These are phyloP conservation scores for Lachancea nothofagi DNA, from an alignment of 805 yeast genomes.

Conservation along the genomic window DNA sequence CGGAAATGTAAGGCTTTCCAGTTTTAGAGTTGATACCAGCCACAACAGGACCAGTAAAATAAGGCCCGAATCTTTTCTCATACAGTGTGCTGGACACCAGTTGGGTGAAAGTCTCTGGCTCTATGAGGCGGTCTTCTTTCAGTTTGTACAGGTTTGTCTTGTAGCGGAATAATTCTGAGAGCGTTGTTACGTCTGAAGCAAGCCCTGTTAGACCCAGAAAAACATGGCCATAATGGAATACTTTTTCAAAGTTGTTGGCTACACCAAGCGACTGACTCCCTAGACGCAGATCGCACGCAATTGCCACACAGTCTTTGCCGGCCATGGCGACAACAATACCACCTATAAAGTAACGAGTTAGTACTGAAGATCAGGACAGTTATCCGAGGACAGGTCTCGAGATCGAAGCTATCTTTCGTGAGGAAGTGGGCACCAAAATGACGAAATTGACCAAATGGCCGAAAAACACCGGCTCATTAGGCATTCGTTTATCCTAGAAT, in stretches of 20 bases:
- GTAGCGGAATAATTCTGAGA: conserved; percentile 72
- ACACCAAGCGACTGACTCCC: conserved; percentile 93
- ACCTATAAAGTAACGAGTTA: conserved; percentile 38
- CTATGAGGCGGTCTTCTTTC: conserved; percentile 85
- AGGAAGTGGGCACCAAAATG: too few species aligned
- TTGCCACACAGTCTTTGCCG: conserved; percentile 97
- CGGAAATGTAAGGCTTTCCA: conserved; percentile 84
- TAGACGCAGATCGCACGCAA: conserved; percentile 89
- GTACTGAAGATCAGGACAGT: conserved; percentile 4
- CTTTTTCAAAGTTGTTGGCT: conserved; percentile 87
- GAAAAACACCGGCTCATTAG: too few species aligned
- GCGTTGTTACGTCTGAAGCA: conserved; percentile 88
- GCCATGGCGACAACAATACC: conserved; percentile 98
- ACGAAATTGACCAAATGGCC: too few species aligned
- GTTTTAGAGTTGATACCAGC: conserved; percentile 88
- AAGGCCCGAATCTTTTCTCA: conserved; percentile 91
- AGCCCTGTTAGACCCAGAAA: conserved; percentile 91
- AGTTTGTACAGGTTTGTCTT: conserved; percentile 85
- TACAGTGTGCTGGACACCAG: conserved; percentile 85
- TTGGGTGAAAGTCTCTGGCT: conserved; percentile 91
- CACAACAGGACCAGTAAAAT: conserved; percentile 92
- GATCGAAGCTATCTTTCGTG: neutral
- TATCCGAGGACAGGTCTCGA: neutral
- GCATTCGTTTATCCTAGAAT: too few species aligned
- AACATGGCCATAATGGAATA: conserved; percentile 79